Evolutionary conservation across 2,329 filamentous ascomycete species (phyloP).

Genomic region (Colletotrichum tabaci): DNA sequence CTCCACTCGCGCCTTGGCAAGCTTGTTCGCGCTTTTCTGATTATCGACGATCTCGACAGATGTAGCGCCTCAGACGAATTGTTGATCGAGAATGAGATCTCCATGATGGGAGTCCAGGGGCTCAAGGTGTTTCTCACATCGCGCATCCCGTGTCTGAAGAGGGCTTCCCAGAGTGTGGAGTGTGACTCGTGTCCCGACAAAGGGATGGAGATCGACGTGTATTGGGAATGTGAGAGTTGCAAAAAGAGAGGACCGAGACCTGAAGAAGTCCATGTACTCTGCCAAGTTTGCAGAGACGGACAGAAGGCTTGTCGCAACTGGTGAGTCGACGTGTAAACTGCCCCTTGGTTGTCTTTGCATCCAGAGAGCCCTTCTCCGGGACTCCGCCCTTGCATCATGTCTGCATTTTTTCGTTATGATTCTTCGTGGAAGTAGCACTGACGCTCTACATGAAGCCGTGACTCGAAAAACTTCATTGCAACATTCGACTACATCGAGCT

Average conservation of each 20-base stretch:
- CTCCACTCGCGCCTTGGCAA: slow-evolving; percentile 1
- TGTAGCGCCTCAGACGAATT: not conserved
- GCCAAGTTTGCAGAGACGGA: not conserved
- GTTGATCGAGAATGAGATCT: slow-evolving; percentile 3
- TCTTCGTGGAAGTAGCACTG: not conserved
- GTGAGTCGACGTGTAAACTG: not conserved
- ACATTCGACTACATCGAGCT: slow-evolving; percentile 4
- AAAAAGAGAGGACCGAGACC: not conserved
- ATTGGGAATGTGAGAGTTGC: not conserved
- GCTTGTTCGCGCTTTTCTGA: not conserved
- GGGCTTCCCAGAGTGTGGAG: not conserved
- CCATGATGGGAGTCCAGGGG: not conserved
- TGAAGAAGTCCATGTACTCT: not conserved
- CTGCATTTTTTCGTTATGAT: no score
- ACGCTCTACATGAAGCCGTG: not conserved
- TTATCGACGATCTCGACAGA: slow-evolving; percentile 4
- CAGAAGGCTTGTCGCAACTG: not conserved
- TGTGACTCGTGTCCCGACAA: slow-evolving; percentile 13
- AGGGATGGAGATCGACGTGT: not conserved
- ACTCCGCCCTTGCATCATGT: not conserved
- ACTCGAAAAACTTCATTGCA: slow-evolving; percentile 2
- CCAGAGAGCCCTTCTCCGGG: not conserved
- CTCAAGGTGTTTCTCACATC: slow-evolving; percentile 24
- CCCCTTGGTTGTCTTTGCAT: no score
- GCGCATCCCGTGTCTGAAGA: slow-evolving; percentile 4